phyloP scores from a whole-genome alignment of 352 stramenopile species.

The Phytopythium aichiense region DNA sequence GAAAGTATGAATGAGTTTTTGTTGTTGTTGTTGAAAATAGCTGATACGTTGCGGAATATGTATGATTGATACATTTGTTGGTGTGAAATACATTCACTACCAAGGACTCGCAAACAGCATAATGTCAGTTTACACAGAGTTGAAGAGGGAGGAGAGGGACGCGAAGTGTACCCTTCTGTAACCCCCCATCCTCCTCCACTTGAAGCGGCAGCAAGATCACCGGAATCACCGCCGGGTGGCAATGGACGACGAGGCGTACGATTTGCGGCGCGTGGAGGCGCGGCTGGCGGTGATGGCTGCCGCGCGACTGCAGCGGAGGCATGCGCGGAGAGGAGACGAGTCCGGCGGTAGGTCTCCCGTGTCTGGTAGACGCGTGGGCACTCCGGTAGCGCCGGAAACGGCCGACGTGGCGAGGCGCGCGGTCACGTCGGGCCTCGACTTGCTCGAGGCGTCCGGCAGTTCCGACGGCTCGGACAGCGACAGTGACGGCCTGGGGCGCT shows the following conservation, averaged over 20 bases:
- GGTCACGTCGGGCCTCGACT: slow-evolving; percentile 24
- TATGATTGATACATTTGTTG: too few species aligned
- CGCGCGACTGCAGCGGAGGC: slow-evolving; percentile 16
- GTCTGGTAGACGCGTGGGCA: not conserved
- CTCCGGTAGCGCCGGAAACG: not conserved
- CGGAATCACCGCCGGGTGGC: slow-evolving; percentile 1
- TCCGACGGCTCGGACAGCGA: slow-evolving; percentile 21
- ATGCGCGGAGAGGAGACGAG: not conserved
- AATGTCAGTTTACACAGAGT: too few species aligned
- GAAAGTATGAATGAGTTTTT: too few species aligned
- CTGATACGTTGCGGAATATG: too few species aligned
- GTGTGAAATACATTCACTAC: too few species aligned
- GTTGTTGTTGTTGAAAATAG: too few species aligned
- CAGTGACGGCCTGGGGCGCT: slow-evolving; percentile 12
- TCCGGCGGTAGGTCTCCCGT: not conserved
- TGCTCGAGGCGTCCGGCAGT: slow-evolving; percentile 20
- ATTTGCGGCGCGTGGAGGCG: slow-evolving; percentile 39
- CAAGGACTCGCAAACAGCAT: too few species aligned
- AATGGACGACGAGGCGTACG: slow-evolving; percentile 24
- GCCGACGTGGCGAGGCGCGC: not conserved
- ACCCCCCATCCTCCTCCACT: not conserved
- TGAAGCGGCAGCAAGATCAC: not conserved
- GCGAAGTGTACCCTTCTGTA: not conserved
- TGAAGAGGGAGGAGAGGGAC: slow-evolving; percentile 32
- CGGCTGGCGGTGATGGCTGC: slow-evolving; percentile 25